Evolutionary conservation across 139 green algal species (phyloP).

Genomic region (Microglena sp.): DNA sequence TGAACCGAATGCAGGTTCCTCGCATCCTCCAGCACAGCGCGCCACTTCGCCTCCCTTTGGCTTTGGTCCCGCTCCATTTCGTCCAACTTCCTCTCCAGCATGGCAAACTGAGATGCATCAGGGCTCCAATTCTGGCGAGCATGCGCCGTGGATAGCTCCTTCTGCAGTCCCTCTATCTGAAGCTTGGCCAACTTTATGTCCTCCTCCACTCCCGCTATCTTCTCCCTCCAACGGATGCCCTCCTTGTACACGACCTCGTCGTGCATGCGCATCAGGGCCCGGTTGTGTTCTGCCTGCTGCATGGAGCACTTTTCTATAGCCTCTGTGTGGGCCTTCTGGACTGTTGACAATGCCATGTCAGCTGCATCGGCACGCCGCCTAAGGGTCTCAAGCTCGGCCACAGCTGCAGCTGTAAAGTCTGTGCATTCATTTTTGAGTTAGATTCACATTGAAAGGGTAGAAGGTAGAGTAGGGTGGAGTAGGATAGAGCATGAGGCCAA

Average conservation of each 20-base stretch:
- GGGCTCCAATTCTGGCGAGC: slow-evolving; percentile 15
- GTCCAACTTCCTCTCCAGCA: slow-evolving; percentile 27
- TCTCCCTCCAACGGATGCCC: slow-evolving; percentile 20
- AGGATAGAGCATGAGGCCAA: too few species aligned
- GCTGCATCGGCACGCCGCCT: slow-evolving; percentile 1
- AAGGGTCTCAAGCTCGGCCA: background rate
- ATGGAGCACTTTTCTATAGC: slow-evolving; percentile 11
- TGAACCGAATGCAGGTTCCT: slow-evolving; percentile 17
- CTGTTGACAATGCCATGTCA: slow-evolving; percentile 21
- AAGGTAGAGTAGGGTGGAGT: too few species aligned
- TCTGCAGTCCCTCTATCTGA: slow-evolving; percentile 13
- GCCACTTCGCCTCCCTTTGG: slow-evolving; percentile 22
- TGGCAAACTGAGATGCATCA: slow-evolving; percentile 24
- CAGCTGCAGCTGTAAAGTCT: background rate
- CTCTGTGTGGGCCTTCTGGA: slow-evolving; percentile 19
- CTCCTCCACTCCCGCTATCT: slow-evolving; percentile 9
- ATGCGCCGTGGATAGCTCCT: slow-evolving; percentile 19
- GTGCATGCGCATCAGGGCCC: slow-evolving; percentile 17
- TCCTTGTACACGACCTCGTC: slow-evolving; percentile 32
- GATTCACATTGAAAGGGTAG: too few species aligned
- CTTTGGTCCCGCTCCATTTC: slow-evolving; percentile 24
- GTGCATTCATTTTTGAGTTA: too few species aligned
- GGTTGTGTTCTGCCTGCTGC: slow-evolving; percentile 19
- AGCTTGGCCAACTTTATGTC: slow-evolving; percentile 7
- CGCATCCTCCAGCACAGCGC: slow-evolving; percentile 22